A percentile compares a stretch with the other conserved stretches of the same genome.
Evolutionary conservation across 495 filamentous ascomycete species (phyloP).

Genomic region (Sordaria brevicollis): DNA sequence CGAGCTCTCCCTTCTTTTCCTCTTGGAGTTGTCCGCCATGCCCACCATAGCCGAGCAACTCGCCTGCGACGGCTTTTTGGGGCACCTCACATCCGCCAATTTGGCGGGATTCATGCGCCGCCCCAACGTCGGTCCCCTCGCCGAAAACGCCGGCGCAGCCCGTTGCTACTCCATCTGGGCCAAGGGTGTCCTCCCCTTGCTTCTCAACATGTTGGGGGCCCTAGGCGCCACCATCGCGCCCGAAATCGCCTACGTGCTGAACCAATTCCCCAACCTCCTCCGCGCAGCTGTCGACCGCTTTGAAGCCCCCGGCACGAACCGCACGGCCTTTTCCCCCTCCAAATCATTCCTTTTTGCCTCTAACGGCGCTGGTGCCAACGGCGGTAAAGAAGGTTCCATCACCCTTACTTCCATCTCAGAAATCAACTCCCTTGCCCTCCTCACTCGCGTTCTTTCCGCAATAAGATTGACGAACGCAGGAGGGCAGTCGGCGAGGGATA

Average conservation of each 20-base stretch:
- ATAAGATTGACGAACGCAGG: slow-evolving; percentile 47
- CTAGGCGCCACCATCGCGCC: slow-evolving; percentile 68
- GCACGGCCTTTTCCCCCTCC: slow-evolving; percentile 14
- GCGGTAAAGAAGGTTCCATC: slow-evolving; percentile 31
- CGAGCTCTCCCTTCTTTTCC: slow-evolving; percentile 74
- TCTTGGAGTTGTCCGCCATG: slow-evolving; percentile 76
- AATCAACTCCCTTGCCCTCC: slow-evolving; percentile 63
- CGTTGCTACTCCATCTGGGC: slow-evolving; percentile 79
- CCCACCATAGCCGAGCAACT: slow-evolving; percentile 80
- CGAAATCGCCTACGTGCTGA: slow-evolving; percentile 78
- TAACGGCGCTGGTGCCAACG: not conserved
- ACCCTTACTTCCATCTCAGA: slow-evolving; percentile 63
- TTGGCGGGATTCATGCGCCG: slow-evolving; percentile 61
- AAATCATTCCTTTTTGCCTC: not conserved
- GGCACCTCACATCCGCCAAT: slow-evolving; percentile 65
- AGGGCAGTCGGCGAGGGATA: slow-evolving; percentile 29
- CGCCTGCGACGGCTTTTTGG: slow-evolving; percentile 72
- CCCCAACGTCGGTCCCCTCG: slow-evolving; percentile 57
- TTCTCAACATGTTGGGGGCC: slow-evolving; percentile 79
- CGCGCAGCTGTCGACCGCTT: slow-evolving; percentile 51
- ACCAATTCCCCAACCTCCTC: slow-evolving; percentile 70
- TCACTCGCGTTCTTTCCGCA: slow-evolving; percentile 53
- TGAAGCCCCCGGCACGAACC: slow-evolving; percentile 36
- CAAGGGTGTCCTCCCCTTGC: slow-evolving; percentile 73
- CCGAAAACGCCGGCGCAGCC: slow-evolving; percentile 40